These are phyloP conservation scores for Eucalyptus regnans DNA, from an alignment of 345 rosid species.

Conservation along the genomic window DNA sequence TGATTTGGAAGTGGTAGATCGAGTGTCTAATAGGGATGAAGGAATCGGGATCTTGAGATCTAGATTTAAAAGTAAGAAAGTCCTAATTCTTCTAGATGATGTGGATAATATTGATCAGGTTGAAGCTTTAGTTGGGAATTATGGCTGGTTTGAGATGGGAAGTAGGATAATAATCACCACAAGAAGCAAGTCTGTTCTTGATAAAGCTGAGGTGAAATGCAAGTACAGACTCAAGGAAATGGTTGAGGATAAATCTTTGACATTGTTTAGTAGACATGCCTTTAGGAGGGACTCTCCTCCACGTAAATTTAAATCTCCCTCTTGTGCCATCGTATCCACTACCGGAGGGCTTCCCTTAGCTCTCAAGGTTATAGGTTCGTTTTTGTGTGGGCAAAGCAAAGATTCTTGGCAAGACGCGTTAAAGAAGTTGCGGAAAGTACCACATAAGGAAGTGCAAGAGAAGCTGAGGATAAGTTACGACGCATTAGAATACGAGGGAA, in stretches of 20 bases:
- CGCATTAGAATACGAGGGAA: accelerated
- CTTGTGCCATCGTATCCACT: background rate
- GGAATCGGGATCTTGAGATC: background rate
- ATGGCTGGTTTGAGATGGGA: background rate
- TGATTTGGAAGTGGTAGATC: background rate
- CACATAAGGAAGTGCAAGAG: background rate
- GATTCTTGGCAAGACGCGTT: background rate
- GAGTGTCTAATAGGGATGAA: background rate
- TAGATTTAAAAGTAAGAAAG: background rate
- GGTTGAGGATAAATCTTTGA: background rate
- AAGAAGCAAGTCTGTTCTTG: background rate
- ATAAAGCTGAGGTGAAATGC: accelerated
- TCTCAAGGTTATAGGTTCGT: background rate
- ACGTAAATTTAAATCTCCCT: background rate
- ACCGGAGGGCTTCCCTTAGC: background rate
- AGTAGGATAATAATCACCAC: background rate
- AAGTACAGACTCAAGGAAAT: background rate
- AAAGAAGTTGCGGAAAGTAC: background rate
- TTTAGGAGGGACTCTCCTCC: background rate
- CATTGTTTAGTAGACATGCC: background rate
- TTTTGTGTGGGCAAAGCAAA: background rate
- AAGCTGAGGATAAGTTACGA: background rate
- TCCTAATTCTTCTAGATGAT: background rate
- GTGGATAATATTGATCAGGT: background rate
- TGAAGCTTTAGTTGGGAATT: background rate